Evolutionary conservation across 768 basidiomycete species (phyloP), one percentile per base, ranked within the genome.

Genomic region (Lactarius vividus): DNA sequence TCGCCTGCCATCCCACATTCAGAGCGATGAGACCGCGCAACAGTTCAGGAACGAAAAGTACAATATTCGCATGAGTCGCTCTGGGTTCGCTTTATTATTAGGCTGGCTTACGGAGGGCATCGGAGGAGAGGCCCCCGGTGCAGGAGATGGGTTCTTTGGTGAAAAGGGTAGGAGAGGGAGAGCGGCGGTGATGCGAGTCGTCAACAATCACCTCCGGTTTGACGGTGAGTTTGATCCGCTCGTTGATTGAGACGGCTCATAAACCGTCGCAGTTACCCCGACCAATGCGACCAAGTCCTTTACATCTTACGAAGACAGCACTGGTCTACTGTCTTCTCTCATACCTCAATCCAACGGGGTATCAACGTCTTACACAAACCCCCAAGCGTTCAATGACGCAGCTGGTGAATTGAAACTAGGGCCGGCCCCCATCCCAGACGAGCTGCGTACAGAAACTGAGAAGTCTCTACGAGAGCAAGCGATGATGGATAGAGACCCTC

Each of bases 51-150:
- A 87, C 57, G 94, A 97, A 76, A 94, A 95, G 76, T 99, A 98
- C 76, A 84, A 86, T 39, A 83, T 98, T 59, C 85, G 86, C 49
- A 92, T 98, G 86, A 92, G 91, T 62, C 85, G 92, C 31, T 95
- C 95, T 42, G 92, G 95, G 8, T 96, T 97, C 74, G 85, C 90
- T 53, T 85, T 99, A 33, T 81, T 99, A 9, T 83, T 98, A 2
- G 96, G 96, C 35, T 99, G 97, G 97, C 78, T 98, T 63, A 97
- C 94, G 28, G 96, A 98, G 74, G 95, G 94, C 18, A 81, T 89
- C 62, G 87, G 95, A 65, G 88, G 95, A 63, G 92, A 94, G 75
- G 84, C 88, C n/a, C 74, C 89, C 69, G 96, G 96, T 59, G 79
- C 82, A 64, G 88, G 93, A 9, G 84, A 87, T 59, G 88, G 94